Evolutionary conservation across 2,329 filamentous ascomycete species (phyloP).

Genomic region (Neurospora sp.): DNA sequence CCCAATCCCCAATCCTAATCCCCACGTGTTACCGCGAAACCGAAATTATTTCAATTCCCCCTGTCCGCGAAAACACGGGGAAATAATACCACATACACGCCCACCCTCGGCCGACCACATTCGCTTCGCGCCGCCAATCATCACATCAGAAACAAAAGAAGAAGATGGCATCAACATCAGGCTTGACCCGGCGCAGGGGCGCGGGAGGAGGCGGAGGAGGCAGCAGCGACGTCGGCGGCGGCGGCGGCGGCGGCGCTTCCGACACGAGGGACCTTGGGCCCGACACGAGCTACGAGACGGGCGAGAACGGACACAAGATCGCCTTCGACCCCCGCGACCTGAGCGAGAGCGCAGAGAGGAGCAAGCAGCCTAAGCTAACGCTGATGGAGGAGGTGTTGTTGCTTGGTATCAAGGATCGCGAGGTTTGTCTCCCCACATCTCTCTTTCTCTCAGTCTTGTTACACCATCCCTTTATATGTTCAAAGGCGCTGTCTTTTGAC

Average conservation of each 20-base stretch:
- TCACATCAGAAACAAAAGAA: neutral
- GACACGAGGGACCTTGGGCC: conserved; percentile 39
- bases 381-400: conserved; percentile 97
- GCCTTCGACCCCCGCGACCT: conserved; percentile 96
- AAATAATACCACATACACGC: neutral
- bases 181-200: conserved; percentile 58
- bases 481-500: neutral
- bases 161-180: conserved; percentile 29
- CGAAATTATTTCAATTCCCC: neutral
- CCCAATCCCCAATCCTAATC: neutral
- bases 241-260: neutral
- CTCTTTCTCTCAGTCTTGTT: conserved; percentile 2
- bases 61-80: neutral
- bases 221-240: neutral
- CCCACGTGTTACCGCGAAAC: neutral
- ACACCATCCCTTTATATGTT: neutral
- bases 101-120: neutral
- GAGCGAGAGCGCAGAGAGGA: conserved; percentile 89
- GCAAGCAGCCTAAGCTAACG: conserved; percentile 96
- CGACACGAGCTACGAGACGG: conserved; percentile 80
- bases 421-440: conserved; percentile 44
- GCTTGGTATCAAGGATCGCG: conserved; percentile 95
- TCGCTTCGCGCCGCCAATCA: neutral
- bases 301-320: conserved; percentile 97
- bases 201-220: conserved; percentile 21